phyloP scores from a whole-genome alignment of 345 rosid genomes.

The Hypericum perforatum region DNA sequence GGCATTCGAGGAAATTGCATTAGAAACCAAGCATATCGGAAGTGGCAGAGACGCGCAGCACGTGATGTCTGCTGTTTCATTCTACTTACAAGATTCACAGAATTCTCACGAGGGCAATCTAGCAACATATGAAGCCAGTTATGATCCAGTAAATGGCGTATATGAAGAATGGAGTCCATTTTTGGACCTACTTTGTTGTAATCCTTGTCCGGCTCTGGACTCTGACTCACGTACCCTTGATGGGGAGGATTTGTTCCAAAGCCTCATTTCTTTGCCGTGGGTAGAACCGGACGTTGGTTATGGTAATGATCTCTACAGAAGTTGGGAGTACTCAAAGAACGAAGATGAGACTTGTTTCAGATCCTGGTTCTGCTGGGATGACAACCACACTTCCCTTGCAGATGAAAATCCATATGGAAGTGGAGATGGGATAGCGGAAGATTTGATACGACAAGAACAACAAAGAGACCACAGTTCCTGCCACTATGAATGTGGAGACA shows the following conservation, averaged over 20 bases:
- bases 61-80: too few relatives aligned
- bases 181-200: slow-evolving; percentile 1
- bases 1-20: too few relatives aligned
- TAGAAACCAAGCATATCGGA: too few relatives aligned
- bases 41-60: too few relatives aligned
- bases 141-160: neutral
- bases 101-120: slow-evolving; percentile 2
- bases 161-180: slow-evolving; percentile 6
- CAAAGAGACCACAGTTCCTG: slow-evolving; percentile 3
- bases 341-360: slow-evolving; percentile 3
- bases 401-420: neutral
- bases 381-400: slow-evolving; percentile 9
- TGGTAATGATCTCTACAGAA: neutral
- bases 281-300: slow-evolving; percentile 7
- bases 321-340: slow-evolving; percentile 12
- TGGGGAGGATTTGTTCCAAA: slow-evolving; percentile 2
- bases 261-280: neutral
- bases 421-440: slow-evolving; percentile 5
- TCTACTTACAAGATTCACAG: slow-evolving; percentile 3
- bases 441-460: slow-evolving; percentile 10
- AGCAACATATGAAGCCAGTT: neutral
- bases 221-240: neutral
- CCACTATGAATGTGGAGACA: slow-evolving; percentile 11
- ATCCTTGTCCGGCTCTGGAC: slow-evolving; percentile 5
- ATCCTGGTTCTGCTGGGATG: slow-evolving; percentile 8